A percentile compares a stretch with the other conserved stretches of the same genome.
Evolutionary conservation across 257 asterid genomes (phyloP).

Genomic region (Solanum virginianum): DNA sequence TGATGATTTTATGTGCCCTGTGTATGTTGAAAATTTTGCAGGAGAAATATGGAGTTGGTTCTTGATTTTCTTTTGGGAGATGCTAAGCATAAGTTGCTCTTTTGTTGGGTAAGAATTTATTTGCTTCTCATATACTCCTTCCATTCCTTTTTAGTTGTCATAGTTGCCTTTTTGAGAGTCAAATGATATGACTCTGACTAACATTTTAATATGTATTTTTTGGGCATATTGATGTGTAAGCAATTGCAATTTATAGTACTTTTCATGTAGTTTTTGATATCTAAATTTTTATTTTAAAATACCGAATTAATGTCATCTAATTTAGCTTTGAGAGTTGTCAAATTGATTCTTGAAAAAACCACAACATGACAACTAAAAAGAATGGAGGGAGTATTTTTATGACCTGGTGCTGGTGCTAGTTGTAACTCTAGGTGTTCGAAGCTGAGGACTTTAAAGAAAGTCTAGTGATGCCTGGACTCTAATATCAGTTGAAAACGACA

Average conservation of each 20-base stretch:
- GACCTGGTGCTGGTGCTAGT: neutral
- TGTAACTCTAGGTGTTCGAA: neutral
- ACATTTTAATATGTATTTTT: no score
- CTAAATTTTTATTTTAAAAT: no score
- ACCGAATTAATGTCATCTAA: no score
- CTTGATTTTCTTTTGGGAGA: conserved; percentile 59
- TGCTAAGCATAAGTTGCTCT: conserved; percentile 43
- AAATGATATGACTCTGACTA: no score
- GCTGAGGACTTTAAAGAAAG: neutral
- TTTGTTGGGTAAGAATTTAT: conserved; percentile 59
- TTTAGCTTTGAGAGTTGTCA: no score
- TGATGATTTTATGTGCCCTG: neutral
- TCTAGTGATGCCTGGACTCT: neutral
- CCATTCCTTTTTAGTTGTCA: no score
- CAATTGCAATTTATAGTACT: no score
- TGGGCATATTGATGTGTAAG: no score
- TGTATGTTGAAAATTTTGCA: conserved; percentile 29
- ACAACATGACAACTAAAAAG: no score
- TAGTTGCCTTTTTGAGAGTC: no score
- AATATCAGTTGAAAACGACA: neutral
- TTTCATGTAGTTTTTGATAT: no score
- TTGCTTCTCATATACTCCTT: neutral
- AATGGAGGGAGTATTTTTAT: neutral
- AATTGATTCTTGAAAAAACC: no score
- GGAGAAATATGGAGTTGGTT: conserved; percentile 57